Conservation (phyloP, 768 basidiomycete genomes). For the Leccinum olivaceopallidum region DNA sequence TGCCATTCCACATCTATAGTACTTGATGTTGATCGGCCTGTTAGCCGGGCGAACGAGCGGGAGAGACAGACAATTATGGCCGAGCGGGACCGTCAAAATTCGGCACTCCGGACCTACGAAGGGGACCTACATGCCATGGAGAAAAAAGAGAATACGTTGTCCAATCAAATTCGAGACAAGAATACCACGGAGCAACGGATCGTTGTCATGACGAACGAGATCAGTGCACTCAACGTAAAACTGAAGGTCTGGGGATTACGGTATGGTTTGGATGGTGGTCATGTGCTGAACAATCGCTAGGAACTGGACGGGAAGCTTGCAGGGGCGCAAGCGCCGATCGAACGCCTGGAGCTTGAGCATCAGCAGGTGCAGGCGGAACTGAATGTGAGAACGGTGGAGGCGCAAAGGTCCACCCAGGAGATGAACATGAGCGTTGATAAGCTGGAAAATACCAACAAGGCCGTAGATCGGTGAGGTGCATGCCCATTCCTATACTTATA, state of each 20-base stretch:
- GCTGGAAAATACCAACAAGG: constrained; percentile 58
- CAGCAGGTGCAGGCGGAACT: constrained; percentile 50
- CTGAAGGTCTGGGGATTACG: constrained; percentile 46
- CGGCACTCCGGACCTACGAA: constrained; percentile 53
- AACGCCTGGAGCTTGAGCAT: constrained; percentile 58
- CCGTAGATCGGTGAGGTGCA: constrained; percentile 56
- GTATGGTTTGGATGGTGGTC: neutral
- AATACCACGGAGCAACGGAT: constrained; percentile 55
- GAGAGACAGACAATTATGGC: constrained; percentile 55
- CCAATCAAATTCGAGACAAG: constrained; percentile 60
- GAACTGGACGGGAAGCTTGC: constrained; percentile 61
- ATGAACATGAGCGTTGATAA: constrained; percentile 64
- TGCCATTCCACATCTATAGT: neutral
- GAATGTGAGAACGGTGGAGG: constrained; percentile 47
- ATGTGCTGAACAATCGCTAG: constrained; percentile 37
- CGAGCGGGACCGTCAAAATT: constrained; percentile 64
- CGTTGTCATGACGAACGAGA: constrained; percentile 58
- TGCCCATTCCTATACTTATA: neutral
- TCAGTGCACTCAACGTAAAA: constrained; percentile 41
- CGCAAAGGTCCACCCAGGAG: constrained; percentile 60
- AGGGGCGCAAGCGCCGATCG: constrained; percentile 65
- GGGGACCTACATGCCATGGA: constrained; percentile 63
- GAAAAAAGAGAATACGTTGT: constrained; percentile 56
- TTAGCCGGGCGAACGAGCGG: constrained; percentile 55
- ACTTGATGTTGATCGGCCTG: neutral